Evolutionary conservation across 495 filamentous ascomycete species (phyloP).

Genomic region (Daldinia bambusicola): DNA sequence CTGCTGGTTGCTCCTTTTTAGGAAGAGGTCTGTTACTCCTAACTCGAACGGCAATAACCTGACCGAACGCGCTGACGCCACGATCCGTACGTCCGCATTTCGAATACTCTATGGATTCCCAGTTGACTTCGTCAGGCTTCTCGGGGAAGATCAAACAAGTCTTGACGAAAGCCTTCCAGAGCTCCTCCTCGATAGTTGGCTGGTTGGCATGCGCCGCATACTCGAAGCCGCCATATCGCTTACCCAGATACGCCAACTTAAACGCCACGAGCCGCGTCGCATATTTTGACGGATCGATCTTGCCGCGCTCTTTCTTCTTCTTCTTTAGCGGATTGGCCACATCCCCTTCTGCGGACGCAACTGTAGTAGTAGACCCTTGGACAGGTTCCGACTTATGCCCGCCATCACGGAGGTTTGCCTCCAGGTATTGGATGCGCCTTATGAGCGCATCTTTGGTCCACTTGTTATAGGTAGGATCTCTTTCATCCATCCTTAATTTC

Average conservation of each 20-base stretch:
- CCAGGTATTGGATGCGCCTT: slow-evolving; percentile 70
- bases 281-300: slow-evolving; percentile 83
- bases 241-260: slow-evolving; percentile 93
- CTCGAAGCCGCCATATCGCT: slow-evolving; percentile 91
- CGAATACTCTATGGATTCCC: slow-evolving; percentile 84
- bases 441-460: slow-evolving; percentile 77
- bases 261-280: slow-evolving; percentile 85
- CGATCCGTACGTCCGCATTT: slow-evolving; percentile 94
- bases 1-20: slow-evolving; percentile 30
- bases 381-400: slow-evolving; percentile 45
- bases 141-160: slow-evolving; percentile 81
- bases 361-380: slow-evolving; percentile 14
- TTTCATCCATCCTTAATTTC: slow-evolving; percentile 45
- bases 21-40: slow-evolving; percentile 75
- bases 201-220: slow-evolving; percentile 71
- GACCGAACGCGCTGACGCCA: slow-evolving; percentile 96
- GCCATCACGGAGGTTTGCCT: slow-evolving; percentile 62
- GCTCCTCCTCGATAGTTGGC: slow-evolving; percentile 87
- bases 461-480: slow-evolving; percentile 48
- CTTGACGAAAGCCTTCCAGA: slow-evolving; percentile 89
- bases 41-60: slow-evolving; percentile 85
- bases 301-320: slow-evolving; percentile 55
- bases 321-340: slow-evolving; percentile 41
- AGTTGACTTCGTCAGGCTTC: slow-evolving; percentile 67
- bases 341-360: neutral